Conservation (phyloP, 768 basidiomycete genomes). For the Lactarius indigo region DNA sequence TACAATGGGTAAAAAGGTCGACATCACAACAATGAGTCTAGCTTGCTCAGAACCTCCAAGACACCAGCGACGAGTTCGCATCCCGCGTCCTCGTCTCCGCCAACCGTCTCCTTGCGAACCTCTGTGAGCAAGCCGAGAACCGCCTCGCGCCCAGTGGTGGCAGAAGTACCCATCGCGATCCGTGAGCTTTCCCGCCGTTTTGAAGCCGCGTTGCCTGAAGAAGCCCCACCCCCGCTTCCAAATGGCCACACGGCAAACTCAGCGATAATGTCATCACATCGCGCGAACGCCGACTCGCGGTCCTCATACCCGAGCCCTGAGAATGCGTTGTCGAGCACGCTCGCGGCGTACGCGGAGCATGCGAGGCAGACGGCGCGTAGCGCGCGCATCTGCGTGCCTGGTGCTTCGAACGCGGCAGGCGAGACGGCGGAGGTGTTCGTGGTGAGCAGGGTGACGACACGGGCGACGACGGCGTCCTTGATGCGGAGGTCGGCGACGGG, state of each 20-base stretch:
- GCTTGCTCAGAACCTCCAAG: conserved; percentile 86
- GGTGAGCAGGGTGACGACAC: conserved; percentile 75
- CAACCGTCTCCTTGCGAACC: conserved; percentile 64
- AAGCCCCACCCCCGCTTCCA: conserved; percentile 37
- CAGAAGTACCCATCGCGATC: conserved; percentile 53
- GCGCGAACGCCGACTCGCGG: conserved; percentile 85
- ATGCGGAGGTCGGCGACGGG: conserved; percentile 91
- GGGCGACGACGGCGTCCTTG: conserved; percentile 79
- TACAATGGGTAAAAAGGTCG: conserved; percentile 7
- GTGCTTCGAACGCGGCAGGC: conserved; percentile 64
- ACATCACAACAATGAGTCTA: conserved; percentile 76
- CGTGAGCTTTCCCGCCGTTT: conserved; percentile 39
- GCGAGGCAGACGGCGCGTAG: conserved; percentile 81
- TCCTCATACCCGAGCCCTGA: conserved; percentile 87
- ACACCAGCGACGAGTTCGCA: conserved; percentile 93
- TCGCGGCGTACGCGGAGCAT: conserved; percentile 91
- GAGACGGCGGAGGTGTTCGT: conserved; percentile 80
- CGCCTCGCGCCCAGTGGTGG: conserved; percentile 55
- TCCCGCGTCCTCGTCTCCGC: conserved; percentile 71
- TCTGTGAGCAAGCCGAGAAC: conserved; percentile 72
- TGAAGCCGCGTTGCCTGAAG: conserved; percentile 21
- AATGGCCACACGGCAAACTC: conserved; percentile 94
- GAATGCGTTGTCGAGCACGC: conserved; percentile 93
- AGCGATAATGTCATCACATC: conserved; percentile 91
- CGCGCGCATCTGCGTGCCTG: conserved; percentile 76